phyloP scores from a whole-genome alignment of 192 early-diverging fungal genomes.

The Coemansia furcata region DNA sequence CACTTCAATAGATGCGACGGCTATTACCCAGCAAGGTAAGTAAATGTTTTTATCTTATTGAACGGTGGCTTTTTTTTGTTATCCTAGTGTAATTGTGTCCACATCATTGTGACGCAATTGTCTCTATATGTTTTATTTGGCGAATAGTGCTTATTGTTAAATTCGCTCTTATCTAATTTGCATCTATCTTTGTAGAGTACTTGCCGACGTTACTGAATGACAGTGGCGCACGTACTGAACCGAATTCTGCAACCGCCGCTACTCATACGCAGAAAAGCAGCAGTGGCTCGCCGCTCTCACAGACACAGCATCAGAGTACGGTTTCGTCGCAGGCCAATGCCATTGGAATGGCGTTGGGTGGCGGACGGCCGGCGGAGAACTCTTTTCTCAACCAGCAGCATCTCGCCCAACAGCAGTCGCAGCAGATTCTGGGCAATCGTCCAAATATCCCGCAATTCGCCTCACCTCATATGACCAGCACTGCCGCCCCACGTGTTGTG shows the following conservation, averaged over 20 bases:
- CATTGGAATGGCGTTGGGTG: background rate
- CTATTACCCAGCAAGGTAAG: background rate
- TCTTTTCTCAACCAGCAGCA: conserved; percentile 2
- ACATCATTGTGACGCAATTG: background rate
- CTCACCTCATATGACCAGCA: conserved; percentile 19
- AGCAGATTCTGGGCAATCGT: conserved; percentile 1
- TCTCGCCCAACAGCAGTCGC: background rate
- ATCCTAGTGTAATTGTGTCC: background rate
- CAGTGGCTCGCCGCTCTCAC: background rate
- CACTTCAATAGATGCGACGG: background rate
- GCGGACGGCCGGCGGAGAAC: background rate
- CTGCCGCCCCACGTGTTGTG: conserved; percentile 22
- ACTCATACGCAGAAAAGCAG: background rate
- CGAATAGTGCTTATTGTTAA: background rate
- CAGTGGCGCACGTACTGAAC: background rate
- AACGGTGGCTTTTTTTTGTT: background rate
- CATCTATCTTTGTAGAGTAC: background rate
- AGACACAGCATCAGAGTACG: background rate
- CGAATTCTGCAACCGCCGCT: background rate
- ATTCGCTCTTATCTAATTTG: background rate
- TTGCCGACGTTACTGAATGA: background rate
- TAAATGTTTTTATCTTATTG: background rate
- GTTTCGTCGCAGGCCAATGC: background rate
- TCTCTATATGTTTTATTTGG: background rate
- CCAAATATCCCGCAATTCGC: conserved; percentile 12